phyloP scores from a whole-genome alignment of 2,329 filamentous ascomycete species.

The Botrytis byssoidea region DNA sequence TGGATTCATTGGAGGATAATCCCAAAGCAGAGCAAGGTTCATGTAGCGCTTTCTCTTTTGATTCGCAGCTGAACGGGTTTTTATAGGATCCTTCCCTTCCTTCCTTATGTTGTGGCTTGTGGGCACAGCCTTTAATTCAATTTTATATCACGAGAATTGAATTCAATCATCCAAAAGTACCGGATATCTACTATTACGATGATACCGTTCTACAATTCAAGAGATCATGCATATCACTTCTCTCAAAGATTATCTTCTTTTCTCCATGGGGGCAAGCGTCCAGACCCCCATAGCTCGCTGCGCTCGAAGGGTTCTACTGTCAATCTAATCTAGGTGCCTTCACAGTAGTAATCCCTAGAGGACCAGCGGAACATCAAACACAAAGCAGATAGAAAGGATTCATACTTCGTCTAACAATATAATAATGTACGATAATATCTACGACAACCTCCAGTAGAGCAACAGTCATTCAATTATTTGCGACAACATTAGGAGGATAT shows the following conservation, averaged over 20 bases:
- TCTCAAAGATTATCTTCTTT: not conserved
- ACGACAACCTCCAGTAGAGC: not conserved
- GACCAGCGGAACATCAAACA: not conserved
- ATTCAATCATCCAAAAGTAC: not conserved
- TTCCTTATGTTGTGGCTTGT: not conserved
- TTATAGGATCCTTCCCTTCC: not conserved
- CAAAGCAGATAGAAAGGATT: not conserved
- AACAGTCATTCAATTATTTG: not conserved
- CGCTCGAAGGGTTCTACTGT: not conserved
- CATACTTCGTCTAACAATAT: not conserved
- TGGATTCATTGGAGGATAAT: conserved; percentile 4
- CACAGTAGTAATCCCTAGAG: not conserved
- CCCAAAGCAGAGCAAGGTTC: not conserved
- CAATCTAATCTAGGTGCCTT: not conserved
- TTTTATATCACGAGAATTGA: not conserved
- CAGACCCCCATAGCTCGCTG: conserved; percentile 1
- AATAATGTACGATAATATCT: not conserved
- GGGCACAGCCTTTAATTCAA: not conserved
- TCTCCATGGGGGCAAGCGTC: not conserved
- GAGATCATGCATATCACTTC: not conserved
- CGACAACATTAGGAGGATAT: no score
- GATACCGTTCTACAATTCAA: no score
- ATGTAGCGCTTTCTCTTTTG: conserved; percentile 5
- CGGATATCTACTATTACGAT: not conserved
- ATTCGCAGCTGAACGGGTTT: not conserved